A percentile compares a stretch with the other conserved stretches of the same genome.
These are phyloP conservation scores for Cordyceps javanica DNA, from an alignment of 2,329 filamentous ascomycete species.

Conservation along the genomic window DNA sequence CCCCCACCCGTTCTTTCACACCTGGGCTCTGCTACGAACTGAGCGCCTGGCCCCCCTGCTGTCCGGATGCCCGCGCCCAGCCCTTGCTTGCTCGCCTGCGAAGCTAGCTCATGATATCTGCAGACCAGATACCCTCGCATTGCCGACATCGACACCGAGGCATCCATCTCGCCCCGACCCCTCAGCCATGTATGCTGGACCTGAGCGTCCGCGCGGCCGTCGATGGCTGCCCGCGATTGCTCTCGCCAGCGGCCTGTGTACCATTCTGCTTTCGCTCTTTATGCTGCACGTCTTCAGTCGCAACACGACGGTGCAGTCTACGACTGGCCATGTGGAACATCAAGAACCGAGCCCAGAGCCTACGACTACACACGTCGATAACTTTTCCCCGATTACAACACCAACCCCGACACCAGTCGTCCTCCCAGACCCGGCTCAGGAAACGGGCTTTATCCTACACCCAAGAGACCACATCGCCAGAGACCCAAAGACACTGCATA, in stretches of 20 bases:
- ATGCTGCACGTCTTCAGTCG: conserved; percentile 8
- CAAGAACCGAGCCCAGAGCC: background rate
- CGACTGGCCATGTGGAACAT: background rate
- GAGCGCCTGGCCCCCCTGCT: background rate
- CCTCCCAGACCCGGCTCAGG: conserved; percentile 1
- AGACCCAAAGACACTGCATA: conserved; percentile 24
- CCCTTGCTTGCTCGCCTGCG: background rate
- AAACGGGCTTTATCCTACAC: conserved; percentile 24
- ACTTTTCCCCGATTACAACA: background rate
- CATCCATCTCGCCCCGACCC: background rate
- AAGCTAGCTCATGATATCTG: background rate
- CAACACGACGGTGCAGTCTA: background rate
- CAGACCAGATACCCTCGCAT: background rate
- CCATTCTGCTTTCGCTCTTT: background rate
- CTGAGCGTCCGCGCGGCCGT: background rate
- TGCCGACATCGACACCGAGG: no score
- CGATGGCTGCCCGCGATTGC: background rate
- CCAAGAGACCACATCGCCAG: conserved; percentile 37
- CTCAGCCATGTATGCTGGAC: background rate
- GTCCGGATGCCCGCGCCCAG: background rate
- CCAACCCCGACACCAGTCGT: background rate
- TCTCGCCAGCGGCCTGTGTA: background rate
- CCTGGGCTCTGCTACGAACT: no score
- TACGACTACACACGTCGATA: background rate
- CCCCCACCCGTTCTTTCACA: no score